Base-by-base conservation (phyloP, 2,329 filamentous ascomycete genomes). In the Capronia epimyces region DNA sequence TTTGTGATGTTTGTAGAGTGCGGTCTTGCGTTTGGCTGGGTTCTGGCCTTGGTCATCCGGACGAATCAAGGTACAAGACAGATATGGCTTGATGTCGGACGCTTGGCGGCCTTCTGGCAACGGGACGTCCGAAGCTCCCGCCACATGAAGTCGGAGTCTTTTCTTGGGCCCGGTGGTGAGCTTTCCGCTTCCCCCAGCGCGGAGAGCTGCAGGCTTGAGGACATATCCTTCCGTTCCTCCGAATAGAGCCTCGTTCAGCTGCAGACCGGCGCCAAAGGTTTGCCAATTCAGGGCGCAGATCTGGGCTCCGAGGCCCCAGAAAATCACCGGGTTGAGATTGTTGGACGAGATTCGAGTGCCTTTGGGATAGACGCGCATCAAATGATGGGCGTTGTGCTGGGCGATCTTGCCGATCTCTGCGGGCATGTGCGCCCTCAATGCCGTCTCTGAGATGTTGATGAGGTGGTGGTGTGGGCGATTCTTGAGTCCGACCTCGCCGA, bases 271-370 rank as follows among this genome's bases (percentile, higher is more conserved):
- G 10, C 53, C 58, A 22, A 59, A 61, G 5, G 59, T 61, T 36
- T 61, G 59, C 58, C 58, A 61, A 20, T 61, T 61, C 18, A 61
- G 43, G 15, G 59, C 59, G 32, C 58, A 60, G 12, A 61, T 52
- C 8, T 61, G 59, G 2, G 58, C 59, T 9, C 59, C 59, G 12
- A 56, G 21, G 10, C 37, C 53, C 59, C 59, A 61, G 50, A 57
- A 61, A 2, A 49, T 45, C 6, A 61, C 52, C n/a, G 59, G 59
- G 16, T 60, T 59, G 12, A 61, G 51, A 49, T 61, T 61, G 2
- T 36, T 43, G 9, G 55, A 58, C 2, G 53, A 55, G 24, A 61
- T 60, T 8, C 59, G 58, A 12, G 53, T 60, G 15, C 58, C 58
- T 42, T 61, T 61, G 2, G 59, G 59, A 44, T 56, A 61, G 12